Evolutionary conservation across 768 basidiomycete species (phyloP), one percentile per base, ranked within the genome.

Genomic region (Russula vinacea): DNA sequence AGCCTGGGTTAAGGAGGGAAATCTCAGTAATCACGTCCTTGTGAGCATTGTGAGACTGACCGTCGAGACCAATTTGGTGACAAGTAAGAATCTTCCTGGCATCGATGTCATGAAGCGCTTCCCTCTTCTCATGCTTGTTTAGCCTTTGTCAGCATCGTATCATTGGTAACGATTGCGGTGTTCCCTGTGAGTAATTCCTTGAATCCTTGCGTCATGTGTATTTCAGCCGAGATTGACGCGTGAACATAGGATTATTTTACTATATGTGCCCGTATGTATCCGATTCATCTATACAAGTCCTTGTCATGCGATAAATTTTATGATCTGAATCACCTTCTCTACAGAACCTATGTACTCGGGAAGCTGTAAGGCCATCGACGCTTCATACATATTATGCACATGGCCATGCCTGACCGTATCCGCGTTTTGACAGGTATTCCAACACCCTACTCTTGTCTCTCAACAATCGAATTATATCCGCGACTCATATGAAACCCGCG

Each of bases 381-480:
- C 40, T 42, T 42, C 17, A 42, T 42, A 7, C 35, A 35, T 35
- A 35, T 35, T 1, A 35, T 35, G 8, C 35, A 35, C 35, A 35
- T 7, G n/a, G n/a, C n/a, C n/a, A 17, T 42, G 40, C 4, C 40
- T 42, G 40, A 42, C 40, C 17, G 40, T 5, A 14, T 17, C 40
- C 40, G 6, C 13, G 2, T 51, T 51, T 54, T 22, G 53, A 40
- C 32, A 65, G 64, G 16, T 69, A 67, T 57, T 67, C 72, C 3
- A 73, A 73, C 61, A 73, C 72, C 0, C 65, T 73, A 19, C 70
- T 73, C 26, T 68, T 72, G 29, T 56, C 68, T 4, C 67, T 73
- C 62, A 72, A 72, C 39, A 64, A 64, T 47, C 62, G 62, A 32
- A 44, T 66, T 57, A 56, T 6, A 44, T 66, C 24, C 65, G 65